Base-by-base conservation (phyloP, 2,329 filamentous ascomycete genomes). In the Ascomycota sp. region DNA sequence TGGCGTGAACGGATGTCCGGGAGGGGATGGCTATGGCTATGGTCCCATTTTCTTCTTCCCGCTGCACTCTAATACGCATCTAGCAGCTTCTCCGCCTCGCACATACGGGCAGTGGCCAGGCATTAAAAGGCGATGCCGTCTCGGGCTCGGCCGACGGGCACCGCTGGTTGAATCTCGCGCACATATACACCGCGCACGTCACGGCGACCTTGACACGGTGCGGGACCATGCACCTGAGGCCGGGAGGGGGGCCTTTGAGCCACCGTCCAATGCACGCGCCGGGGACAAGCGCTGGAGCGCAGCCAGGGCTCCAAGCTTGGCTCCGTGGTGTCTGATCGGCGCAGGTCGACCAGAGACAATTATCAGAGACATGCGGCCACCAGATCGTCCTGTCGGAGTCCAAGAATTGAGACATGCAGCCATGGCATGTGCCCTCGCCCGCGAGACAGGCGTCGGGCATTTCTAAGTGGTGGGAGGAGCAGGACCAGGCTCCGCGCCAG, bases 311-410 rank as follows among this genome's bases (percentile, higher is more conserved):
- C 27, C 27, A 16, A 29, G 25, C 31, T 12, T 6, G 31, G 31
- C 24, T 27, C 8, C 11, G 33, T 38, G 38, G 36, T 33, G 36
- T 30, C 34, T 30, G 28, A 32, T 35, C 28, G 30, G 31, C 34
- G 33, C 31, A 40, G 44, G 47, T 35, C 25, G 30, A 33, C 34
- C 30, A 29, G 40, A 45, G 47, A 47, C 44, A 45, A 41, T 37
- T 35, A 42, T 37, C 36, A 43, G 39, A 45, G 40, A 44, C 44
- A 43, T 36, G 36, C 38, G 39, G 16, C 32, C 30, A 26, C 30
- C 36, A 47, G 44, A 51, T 51, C 39, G 47, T 31, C 51, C 53
- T 54, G 43, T 55, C 46, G 47, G 52, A 51, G 46, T 38, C 37
- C 33, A 39, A 34, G 33, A 39, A 49, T 44, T 50, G 44, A 56